Conservation (phyloP, 345 rosid genomes). For the Pseudoturritis turrita region DNA sequence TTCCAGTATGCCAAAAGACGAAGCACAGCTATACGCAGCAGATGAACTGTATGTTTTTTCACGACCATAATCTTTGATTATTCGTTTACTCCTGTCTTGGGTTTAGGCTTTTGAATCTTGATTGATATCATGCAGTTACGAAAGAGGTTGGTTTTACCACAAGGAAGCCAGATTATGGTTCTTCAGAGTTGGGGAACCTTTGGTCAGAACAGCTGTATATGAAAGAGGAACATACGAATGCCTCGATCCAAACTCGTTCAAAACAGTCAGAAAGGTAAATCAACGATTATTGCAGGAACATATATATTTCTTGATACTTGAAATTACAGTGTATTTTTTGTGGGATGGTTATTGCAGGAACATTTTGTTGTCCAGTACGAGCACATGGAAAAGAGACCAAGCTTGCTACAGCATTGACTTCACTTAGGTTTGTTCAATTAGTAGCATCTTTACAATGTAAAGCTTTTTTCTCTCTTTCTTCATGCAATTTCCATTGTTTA, state of each 20-base stretch:
- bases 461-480: constrained; percentile 28
- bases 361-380: constrained; percentile 73
- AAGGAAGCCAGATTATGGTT: constrained; percentile 80
- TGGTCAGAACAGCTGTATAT: constrained; percentile 58
- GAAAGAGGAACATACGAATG: constrained; percentile 93
- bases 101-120: background rate
- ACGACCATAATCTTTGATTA: constrained; percentile 6
- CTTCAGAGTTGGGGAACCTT: constrained; percentile 78
- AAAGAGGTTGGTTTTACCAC: constrained; percentile 92
- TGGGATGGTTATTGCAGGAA: constrained; percentile 52
- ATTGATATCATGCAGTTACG: constrained; percentile 52
- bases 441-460: constrained; percentile 50
- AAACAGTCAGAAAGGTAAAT: constrained; percentile 71
- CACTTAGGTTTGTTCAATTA: constrained; percentile 31
- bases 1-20: constrained; percentile 97
- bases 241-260: constrained; percentile 74
- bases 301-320: background rate
- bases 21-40: constrained; percentile 88
- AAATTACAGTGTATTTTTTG: background rate
- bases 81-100: background rate
- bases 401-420: constrained; percentile 67
- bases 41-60: constrained; percentile 80
- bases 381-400: constrained; percentile 85
- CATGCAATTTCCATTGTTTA: constrained; percentile 25
- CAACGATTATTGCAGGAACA: background rate